These are phyloP conservation scores for Ustilago esculenta DNA, from an alignment of 1,284 basidiomycete species.

Conservation along the genomic window DNA sequence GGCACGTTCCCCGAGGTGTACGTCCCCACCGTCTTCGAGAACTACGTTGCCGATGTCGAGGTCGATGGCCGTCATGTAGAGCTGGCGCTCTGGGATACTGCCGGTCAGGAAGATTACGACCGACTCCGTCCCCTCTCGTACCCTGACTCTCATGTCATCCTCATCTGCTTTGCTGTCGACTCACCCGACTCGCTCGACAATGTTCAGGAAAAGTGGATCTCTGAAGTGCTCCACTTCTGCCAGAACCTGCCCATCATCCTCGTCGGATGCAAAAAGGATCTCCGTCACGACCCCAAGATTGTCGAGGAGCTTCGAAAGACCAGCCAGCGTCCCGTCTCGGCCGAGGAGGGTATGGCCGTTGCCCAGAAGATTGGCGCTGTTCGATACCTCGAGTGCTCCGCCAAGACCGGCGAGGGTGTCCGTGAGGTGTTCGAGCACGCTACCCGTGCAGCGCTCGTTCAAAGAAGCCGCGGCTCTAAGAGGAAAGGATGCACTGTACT, in stretches of 20 bases:
- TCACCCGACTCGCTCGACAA: slow-evolving; percentile 91
- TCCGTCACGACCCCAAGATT: slow-evolving; percentile 67
- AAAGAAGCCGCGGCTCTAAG: slow-evolving; percentile 68
- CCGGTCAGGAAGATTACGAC: slow-evolving; percentile 82
- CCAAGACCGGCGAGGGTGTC: slow-evolving; percentile 87
- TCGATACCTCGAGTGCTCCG: slow-evolving; percentile 89
- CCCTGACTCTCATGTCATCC: slow-evolving; percentile 90
- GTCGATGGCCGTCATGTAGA: slow-evolving; percentile 91
- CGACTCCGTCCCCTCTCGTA: slow-evolving; percentile 75
- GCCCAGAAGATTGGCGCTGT: slow-evolving; percentile 88
- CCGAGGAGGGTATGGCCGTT: slow-evolving; percentile 77
- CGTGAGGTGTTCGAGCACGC: slow-evolving; percentile 91
- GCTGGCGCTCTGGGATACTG: slow-evolving; percentile 93
- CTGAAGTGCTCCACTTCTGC: slow-evolving; percentile 93
- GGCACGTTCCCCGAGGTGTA: slow-evolving; percentile 95
- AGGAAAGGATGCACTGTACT: slow-evolving; percentile 72
- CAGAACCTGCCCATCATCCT: slow-evolving; percentile 85
- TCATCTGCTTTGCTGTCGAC: slow-evolving; percentile 93
- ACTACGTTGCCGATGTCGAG: slow-evolving; percentile 87
- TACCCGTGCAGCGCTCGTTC: slow-evolving; percentile 78
- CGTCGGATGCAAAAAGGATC: slow-evolving; percentile 83
- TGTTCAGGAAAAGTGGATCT: slow-evolving; percentile 97
- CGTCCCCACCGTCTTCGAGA: slow-evolving; percentile 91
- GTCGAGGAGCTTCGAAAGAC: slow-evolving; percentile 67
- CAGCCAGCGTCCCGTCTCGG: slow-evolving; percentile 64